Conservation (phyloP, 208 protist species). For the Leishmania aethiopica region DNA sequence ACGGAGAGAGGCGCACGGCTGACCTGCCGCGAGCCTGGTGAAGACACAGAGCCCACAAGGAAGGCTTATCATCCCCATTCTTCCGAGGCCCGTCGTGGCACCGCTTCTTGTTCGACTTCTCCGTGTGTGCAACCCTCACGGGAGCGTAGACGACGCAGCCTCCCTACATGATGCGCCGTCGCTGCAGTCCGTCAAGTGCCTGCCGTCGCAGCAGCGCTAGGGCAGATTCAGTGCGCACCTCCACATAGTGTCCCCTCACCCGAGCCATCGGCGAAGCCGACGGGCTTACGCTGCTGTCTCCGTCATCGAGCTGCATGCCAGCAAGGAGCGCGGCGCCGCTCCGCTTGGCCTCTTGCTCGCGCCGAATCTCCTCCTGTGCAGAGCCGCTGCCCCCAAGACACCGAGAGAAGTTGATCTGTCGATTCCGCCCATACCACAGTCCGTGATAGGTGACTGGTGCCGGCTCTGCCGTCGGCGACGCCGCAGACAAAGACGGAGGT, state of each 20-base stretch:
- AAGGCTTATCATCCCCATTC: background rate
- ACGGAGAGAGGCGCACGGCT: background rate
- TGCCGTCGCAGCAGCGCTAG: conserved; percentile 22
- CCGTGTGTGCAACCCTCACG: background rate
- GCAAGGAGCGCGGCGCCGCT: background rate
- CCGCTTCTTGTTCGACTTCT: background rate
- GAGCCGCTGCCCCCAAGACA: background rate
- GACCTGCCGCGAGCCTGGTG: background rate
- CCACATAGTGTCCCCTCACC: background rate
- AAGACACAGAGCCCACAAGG: background rate
- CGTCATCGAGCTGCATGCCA: background rate
- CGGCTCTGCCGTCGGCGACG: background rate
- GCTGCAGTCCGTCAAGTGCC: conserved; percentile 18
- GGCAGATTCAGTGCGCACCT: background rate
- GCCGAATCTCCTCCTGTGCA: conserved; percentile 20
- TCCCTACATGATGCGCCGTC: conserved; percentile 12
- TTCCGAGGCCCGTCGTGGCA: background rate
- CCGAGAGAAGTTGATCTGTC: background rate
- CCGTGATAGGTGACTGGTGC: background rate
- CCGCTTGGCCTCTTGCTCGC: conserved; percentile 5
- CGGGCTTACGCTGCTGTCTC: background rate
- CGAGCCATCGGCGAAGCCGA: background rate
- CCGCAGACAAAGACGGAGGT: background rate
- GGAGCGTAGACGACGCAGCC: background rate
- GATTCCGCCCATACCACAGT: conserved; percentile 11